Base-by-base conservation (phyloP, 371 early-diverging fungal species). In the Mortierella sp. region DNA sequence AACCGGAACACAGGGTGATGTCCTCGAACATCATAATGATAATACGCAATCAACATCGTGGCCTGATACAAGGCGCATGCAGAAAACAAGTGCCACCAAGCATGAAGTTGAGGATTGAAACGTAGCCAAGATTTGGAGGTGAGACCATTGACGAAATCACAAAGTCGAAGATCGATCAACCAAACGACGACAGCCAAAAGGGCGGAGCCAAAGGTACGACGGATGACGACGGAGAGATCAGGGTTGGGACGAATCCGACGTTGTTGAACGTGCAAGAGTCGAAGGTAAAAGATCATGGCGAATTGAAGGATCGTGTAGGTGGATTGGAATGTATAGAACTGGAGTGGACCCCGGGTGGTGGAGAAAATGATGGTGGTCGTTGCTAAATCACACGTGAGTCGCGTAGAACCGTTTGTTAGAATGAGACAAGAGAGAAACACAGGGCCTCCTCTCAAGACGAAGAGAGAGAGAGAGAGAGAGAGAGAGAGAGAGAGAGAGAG, bases 61-160 rank as follows among this genome's bases (percentile, higher is more conserved):
- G 73, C 73, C 60, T 73, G 73, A 29, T 73, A 73, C n/a, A 73
- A 60, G 1, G 73, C 73, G 74, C 18, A 72, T n/a, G 69, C 70
- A 4, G 75, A 83, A 52, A 87, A 65, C 18, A 87, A 82, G 64
- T 87, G 87, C 87, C 87, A 87, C 83, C 84, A 84, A 21, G 87
- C 87, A 61, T 87, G 87, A 18, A 87, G 71, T 65, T 87, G 87
- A 30, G 80, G 60, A 50, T 87, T 86, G 70, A 84, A 79, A 1
- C 82, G 82, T 48, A 87, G 63, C 15, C 84, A 21, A 0, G 87
- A 85, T 45, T 43, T 56, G 0, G 64, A 7, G 26, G 62, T 56
- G 29, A 74, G 60, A 19, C 87, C 87, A 57, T 87, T 83, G 48
- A 87, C 75, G 29, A 74, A 84, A 15, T 81, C 56, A 62, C 87